These are phyloP conservation scores for Ascodesmis nigricans DNA, from an alignment of 495 filamentous ascomycete species.

Conservation along the genomic window DNA sequence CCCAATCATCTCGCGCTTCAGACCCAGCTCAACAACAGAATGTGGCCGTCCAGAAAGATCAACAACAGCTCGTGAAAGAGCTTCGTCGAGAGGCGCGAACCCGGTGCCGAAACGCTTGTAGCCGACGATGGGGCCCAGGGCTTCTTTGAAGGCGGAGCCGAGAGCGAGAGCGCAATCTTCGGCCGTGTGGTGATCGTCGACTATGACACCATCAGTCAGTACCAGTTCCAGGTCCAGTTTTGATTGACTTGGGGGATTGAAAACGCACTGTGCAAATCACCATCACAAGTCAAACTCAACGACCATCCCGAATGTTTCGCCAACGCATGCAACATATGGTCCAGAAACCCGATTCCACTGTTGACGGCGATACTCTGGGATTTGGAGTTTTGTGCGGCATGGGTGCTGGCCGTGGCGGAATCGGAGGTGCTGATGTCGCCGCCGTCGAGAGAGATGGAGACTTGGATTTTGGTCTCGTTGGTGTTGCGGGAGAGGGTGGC, in stretches of 20 bases:
- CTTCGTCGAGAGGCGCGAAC: conserved; percentile 85
- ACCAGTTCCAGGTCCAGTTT: not conserved
- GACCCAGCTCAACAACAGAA: conserved; percentile 55
- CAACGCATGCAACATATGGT: conserved; percentile 95
- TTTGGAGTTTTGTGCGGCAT: conserved; percentile 60
- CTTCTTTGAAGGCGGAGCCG: conserved; percentile 56
- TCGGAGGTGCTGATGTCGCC: conserved; percentile 42
- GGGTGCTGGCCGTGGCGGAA: conserved; percentile 28
- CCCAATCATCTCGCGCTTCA: conserved; percentile 77
- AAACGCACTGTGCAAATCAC: conserved; percentile 67
- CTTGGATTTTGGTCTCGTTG: conserved; percentile 88
- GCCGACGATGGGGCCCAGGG: conserved; percentile 53
- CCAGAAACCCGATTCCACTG: conserved; percentile 94
- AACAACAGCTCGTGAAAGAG: conserved; percentile 78
- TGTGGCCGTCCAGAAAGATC: conserved; percentile 83
- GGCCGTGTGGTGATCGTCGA: conserved; percentile 96
- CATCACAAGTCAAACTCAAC: conserved; percentile 54
- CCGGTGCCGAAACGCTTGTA: conserved; percentile 76
- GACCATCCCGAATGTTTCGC: conserved; percentile 92
- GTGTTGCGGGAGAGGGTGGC: conserved; percentile 63
- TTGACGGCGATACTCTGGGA: conserved; percentile 69
- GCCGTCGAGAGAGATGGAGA: conserved; percentile 82
- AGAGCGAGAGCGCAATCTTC: conserved; percentile 91
- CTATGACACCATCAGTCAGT: conserved; percentile 27
- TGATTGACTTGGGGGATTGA: not conserved